These are phyloP conservation scores for Penicillium paxilli DNA, from an alignment of 495 filamentous ascomycete genomes.

Conservation along the genomic window DNA sequence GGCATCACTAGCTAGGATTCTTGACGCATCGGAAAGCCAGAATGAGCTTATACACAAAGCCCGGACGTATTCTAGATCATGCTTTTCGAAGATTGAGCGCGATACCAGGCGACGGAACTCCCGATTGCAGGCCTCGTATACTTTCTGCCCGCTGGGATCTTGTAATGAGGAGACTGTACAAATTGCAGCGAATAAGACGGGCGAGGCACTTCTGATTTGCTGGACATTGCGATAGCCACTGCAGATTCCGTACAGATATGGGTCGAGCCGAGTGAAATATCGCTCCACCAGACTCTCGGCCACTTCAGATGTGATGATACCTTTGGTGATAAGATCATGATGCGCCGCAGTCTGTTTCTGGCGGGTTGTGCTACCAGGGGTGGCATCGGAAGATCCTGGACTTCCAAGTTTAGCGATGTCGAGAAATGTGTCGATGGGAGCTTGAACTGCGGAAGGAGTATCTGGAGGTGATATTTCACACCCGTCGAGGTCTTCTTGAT, in stretches of 20 bases:
- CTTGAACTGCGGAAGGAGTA: slow-evolving; percentile 33
- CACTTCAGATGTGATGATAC: slow-evolving; percentile 30
- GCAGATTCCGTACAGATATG: slow-evolving; percentile 43
- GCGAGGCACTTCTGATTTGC: slow-evolving; percentile 30
- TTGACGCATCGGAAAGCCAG: slow-evolving; percentile 44
- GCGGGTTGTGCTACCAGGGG: slow-evolving; percentile 23
- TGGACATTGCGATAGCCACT: slow-evolving; percentile 32
- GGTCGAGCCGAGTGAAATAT: slow-evolving; percentile 42
- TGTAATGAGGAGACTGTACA: slow-evolving; percentile 46
- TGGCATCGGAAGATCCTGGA: slow-evolving; percentile 22
- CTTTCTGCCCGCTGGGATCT: slow-evolving; percentile 29
- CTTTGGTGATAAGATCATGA: slow-evolving; percentile 40
- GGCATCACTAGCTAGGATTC: slow-evolving; percentile 42
- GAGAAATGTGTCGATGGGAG: slow-evolving; percentile 38
- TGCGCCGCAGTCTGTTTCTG: slow-evolving; percentile 16
- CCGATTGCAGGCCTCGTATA: slow-evolving; percentile 42
- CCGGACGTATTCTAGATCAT: slow-evolving; percentile 40
- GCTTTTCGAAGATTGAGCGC: slow-evolving; percentile 40
- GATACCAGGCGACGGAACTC: slow-evolving; percentile 42
- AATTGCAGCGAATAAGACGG: slow-evolving; percentile 39
- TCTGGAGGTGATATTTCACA: slow-evolving; percentile 31
- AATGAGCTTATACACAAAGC: slow-evolving; percentile 44
- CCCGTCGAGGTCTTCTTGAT: slow-evolving; percentile 24
- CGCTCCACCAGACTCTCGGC: slow-evolving; percentile 35
- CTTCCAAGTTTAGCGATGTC: slow-evolving; percentile 29